Base-by-base conservation (phyloP, 73 alveolate genomes). In the Paramecium sonneborni region DNA sequence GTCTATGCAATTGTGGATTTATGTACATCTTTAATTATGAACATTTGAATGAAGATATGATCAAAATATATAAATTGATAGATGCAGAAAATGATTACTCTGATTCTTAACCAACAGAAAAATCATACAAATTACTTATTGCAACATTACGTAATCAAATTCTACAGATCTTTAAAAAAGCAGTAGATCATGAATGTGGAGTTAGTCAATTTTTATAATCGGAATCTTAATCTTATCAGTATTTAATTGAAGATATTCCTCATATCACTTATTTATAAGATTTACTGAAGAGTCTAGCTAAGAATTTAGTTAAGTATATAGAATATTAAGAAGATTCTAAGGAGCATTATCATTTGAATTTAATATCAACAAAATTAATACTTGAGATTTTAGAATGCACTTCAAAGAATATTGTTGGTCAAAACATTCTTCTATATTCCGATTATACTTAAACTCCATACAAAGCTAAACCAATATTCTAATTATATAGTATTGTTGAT, bases 11-110 rank as follows among this genome's bases (percentile, higher is more conserved):
- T 23, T 46, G 76, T 24, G 69, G 69, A 0, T 79, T 79, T 46
- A 79, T 43, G 74, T 79, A 79, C 90, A 79, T 79, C 15, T 79
- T 79, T 39, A 79, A 79, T 79, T 79, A 79, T 39, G 90, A 79
- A 79, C 90, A 79, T 34, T 43, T 79, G 26, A 44, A 79, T 79
- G 90, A 79, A 24, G 90, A 79, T 23, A 24, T 79, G 46, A 46
- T 46, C 32, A 79, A 79, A 44, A 79, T 79, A 44, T 46, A 43
- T 12, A 79, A 79, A 43, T 28, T 44, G 8, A 79, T 79, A 0
- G 90, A 79, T 79, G 90, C 44, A n/a, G 74, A 43, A 44, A 20
- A 30, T 30, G 90, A 79, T 26, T 43, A 38, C 32, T 79, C 76
- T 20, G 72, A 41, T 24, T 0, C 10, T 39, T 3, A 41, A 20